Evolutionary conservation across 2,329 filamentous ascomycete species (phyloP).

Genomic region (Venturiaceae sp.): DNA sequence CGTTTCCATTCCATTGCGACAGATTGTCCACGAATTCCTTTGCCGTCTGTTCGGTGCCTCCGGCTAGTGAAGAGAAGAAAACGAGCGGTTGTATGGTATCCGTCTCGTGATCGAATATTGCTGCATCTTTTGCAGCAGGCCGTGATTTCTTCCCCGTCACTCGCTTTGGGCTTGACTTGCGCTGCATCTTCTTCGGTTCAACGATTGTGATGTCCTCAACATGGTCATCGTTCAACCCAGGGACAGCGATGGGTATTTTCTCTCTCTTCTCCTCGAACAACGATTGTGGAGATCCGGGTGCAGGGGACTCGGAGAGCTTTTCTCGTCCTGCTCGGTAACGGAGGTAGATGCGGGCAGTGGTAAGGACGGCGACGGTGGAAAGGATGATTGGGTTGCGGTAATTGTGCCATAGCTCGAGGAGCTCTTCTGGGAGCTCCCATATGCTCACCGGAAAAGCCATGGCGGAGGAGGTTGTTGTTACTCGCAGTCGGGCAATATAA

Average conservation of each 20-base stretch:
- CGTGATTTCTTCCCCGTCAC: constrained; percentile 23
- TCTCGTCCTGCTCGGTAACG: constrained; percentile 11
- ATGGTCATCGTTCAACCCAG: constrained; percentile 16
- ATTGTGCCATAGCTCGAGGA: constrained; percentile 9
- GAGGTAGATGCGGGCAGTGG: background rate
- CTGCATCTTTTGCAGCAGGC: constrained; percentile 15
- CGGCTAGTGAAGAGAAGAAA: constrained; percentile 86
- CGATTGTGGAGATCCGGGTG: constrained; percentile 19
- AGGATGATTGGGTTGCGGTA: constrained; percentile 7
- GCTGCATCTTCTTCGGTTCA: background rate
- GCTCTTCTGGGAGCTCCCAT: constrained; percentile 1
- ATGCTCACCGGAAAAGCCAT: background rate
- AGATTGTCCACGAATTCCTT: constrained; percentile 51
- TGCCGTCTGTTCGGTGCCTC: constrained; percentile 67
- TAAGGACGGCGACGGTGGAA: constrained; percentile 4
- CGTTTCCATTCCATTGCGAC: constrained; percentile 26
- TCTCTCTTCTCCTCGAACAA: constrained; percentile 17
- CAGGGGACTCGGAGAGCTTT: constrained; percentile 20
- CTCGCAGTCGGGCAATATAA: background rate
- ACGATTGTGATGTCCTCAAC: constrained; percentile 15
- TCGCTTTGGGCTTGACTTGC: constrained; percentile 22
- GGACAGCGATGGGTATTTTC: constrained; percentile 12
- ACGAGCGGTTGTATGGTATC: constrained; percentile 57
- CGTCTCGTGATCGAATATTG: constrained; percentile 18
- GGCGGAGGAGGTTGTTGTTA: background rate